Evolutionary conservation across 2,329 filamentous ascomycete species (phyloP).

Genomic region (Aspergillus bombycis): DNA sequence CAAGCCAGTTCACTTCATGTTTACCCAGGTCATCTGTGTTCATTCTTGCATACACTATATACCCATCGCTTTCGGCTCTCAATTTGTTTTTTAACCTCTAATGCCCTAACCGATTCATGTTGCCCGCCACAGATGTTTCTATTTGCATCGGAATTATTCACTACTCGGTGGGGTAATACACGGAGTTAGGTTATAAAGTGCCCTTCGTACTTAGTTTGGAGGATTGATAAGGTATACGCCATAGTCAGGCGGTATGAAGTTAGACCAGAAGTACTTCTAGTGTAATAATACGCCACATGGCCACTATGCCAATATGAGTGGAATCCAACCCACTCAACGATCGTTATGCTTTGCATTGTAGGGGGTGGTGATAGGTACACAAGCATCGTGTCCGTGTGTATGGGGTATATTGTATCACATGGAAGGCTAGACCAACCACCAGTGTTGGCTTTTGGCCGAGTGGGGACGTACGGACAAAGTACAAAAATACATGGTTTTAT

Average conservation of each 20-base stretch:
- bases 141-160: not conserved
- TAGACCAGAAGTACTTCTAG: not conserved
- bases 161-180: not conserved
- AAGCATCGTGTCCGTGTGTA: not conserved
- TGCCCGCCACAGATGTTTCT: not conserved
- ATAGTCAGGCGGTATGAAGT: not conserved
- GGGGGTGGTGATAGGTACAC: not conserved
- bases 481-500: slow-evolving; percentile 9
- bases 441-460: not conserved
- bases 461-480: not conserved
- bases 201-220: not conserved
- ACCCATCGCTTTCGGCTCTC: not conserved
- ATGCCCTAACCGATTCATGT: not conserved
- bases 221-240: not conserved
- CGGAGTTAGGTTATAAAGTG: not conserved
- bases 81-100: not conserved
- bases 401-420: no score
- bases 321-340: not conserved
- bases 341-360: not conserved
- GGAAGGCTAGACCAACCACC: not conserved
- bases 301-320: not conserved
- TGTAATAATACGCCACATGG: not conserved
- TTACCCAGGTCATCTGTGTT: not conserved
- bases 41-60: not conserved
- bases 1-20: not conserved